Percentiles rank a stretch among this genome's conserved stretches.
phyloP scores from a whole-genome alignment of 768 basidiomycete genomes.

The Termitomyces heimii region DNA sequence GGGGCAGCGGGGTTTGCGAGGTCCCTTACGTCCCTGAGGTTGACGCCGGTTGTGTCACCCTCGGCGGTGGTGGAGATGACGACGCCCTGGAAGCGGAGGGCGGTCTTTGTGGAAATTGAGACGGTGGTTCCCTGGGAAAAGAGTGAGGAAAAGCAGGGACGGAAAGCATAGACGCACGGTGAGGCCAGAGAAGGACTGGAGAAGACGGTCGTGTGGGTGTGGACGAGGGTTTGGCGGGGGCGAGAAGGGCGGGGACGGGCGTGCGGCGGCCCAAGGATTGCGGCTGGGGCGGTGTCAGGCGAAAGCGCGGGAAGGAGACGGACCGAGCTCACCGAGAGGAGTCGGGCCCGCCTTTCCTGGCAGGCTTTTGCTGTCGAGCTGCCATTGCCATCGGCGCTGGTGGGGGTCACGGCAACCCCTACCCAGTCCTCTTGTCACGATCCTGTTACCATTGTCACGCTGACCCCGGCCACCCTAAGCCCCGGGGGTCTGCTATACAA shows the following conservation, averaged over 20 bases:
- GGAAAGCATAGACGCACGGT: slow-evolving; percentile 44
- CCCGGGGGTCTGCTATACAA: too few relatives aligned
- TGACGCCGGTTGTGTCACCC: slow-evolving; percentile 66
- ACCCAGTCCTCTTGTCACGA: too few relatives aligned
- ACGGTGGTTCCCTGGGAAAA: slow-evolving; percentile 62
- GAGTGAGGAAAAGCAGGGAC: not conserved
- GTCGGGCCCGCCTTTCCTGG: slow-evolving; percentile 59
- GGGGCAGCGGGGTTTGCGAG: slow-evolving; percentile 59
- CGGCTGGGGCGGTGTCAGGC: slow-evolving; percentile 25
- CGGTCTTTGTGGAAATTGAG: slow-evolving; percentile 67
- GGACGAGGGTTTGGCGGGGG: slow-evolving; percentile 43
- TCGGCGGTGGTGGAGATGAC: slow-evolving; percentile 55
- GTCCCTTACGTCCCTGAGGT: slow-evolving; percentile 75
- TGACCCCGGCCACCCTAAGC: slow-evolving; percentile 8
- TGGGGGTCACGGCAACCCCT: slow-evolving; percentile 11
- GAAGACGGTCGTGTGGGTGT: slow-evolving; percentile 47
- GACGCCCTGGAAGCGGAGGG: slow-evolving; percentile 70
- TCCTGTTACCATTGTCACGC: too few relatives aligned
- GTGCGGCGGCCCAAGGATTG: slow-evolving; percentile 62
- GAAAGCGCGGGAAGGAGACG: not conserved
- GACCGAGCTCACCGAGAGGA: slow-evolving; percentile 41
- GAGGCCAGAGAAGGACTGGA: slow-evolving; percentile 62
- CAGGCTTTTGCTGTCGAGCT: slow-evolving; percentile 57
- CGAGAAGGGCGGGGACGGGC: slow-evolving; percentile 69
- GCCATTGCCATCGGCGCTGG: slow-evolving; percentile 19